Conservation (phyloP, 2,329 filamentous ascomycete genomes). For the Aspergillus sp. region DNA sequence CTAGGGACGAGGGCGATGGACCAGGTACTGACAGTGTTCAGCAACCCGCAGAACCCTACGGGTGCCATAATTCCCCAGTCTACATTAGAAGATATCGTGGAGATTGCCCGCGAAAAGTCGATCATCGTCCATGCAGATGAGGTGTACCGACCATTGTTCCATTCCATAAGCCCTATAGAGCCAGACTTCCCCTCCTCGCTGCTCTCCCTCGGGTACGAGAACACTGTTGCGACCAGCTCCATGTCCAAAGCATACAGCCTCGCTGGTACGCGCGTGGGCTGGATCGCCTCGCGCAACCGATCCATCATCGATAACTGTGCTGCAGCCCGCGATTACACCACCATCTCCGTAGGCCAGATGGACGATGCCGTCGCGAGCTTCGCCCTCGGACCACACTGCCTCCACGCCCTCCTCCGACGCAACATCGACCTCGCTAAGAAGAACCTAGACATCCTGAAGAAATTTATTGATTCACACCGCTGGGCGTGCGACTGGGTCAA, state of each 20-base stretch:
- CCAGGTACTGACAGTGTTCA: constrained; percentile 1
- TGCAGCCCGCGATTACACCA: constrained; percentile 68
- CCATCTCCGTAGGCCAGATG: constrained; percentile 74
- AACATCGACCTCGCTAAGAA: constrained; percentile 60
- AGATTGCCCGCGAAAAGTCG: constrained; percentile 53
- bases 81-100: constrained; percentile 54
- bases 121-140: constrained; percentile 69
- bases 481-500: constrained; percentile 61
- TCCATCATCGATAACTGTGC: constrained; percentile 57
- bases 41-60: constrained; percentile 74
- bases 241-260: constrained; percentile 81
- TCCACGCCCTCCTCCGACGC: constrained; percentile 54
- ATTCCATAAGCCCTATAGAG: constrained; percentile 51
- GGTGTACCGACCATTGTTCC: constrained; percentile 77
- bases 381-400: constrained; percentile 57
- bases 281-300: constrained; percentile 62
- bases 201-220: constrained; percentile 62
- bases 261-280: constrained; percentile 73
- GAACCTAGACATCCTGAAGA: constrained; percentile 59
- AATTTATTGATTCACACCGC: constrained; percentile 57
- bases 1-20: too few species aligned
- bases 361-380: constrained; percentile 72
- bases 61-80: constrained; percentile 59
- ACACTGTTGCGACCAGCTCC: constrained; percentile 65
- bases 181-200: constrained; percentile 57